Evolutionary conservation across 176 grass and related monocot genomes (phyloP).

Genomic region (Leersia perrieri): DNA sequence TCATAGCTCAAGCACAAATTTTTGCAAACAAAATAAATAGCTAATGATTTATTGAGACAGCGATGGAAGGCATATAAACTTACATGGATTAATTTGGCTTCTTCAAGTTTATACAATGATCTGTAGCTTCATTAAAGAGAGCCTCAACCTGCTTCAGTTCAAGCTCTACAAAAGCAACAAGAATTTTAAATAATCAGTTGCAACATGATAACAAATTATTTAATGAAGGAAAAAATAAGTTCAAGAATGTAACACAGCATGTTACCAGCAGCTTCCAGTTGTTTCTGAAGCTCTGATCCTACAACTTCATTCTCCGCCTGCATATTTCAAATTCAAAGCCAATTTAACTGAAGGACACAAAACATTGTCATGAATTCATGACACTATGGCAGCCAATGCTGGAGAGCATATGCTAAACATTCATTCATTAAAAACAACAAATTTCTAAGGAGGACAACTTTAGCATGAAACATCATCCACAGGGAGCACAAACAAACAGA

Average conservation of each 20-base stretch:
- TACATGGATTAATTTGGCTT: slow-evolving; percentile 58
- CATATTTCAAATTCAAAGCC: slow-evolving; percentile 1
- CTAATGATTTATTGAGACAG: background rate
- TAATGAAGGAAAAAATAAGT: background rate
- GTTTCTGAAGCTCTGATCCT: slow-evolving; percentile 79
- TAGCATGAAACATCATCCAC: background rate
- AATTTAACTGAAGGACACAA: slow-evolving; percentile 5
- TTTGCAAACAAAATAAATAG: background rate
- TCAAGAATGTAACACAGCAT: background rate
- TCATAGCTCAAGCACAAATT: background rate
- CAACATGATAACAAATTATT: background rate
- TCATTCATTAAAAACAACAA: background rate
- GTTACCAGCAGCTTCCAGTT: slow-evolving; percentile 80
- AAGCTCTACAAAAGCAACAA: slow-evolving; percentile 44
- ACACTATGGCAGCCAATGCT: background rate
- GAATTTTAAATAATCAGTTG: background rate
- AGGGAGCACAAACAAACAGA: background rate
- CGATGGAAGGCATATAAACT: slow-evolving; percentile 9
- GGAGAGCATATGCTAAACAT: background rate
- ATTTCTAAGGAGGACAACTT: background rate
- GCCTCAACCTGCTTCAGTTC: slow-evolving; percentile 76
- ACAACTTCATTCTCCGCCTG: slow-evolving; percentile 88
- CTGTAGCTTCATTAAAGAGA: slow-evolving; percentile 81
- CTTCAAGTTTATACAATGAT: slow-evolving; percentile 94
- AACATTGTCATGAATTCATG: background rate